Evolutionary conservation across 225 moss, liverwort and hornwort species (phyloP).

Genomic region (Antitrichia curtipendula): DNA sequence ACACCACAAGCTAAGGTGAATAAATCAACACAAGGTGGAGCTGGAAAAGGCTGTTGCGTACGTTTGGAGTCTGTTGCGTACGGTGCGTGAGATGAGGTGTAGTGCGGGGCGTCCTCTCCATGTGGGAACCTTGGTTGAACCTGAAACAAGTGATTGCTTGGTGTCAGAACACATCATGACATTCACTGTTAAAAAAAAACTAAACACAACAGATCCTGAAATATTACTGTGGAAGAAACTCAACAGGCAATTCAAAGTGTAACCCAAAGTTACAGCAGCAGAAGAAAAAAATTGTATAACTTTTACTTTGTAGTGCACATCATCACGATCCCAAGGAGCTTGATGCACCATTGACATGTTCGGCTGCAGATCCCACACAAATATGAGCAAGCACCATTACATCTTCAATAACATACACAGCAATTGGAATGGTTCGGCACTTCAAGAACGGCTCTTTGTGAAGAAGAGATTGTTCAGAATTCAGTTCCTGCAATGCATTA

Average conservation of each 20-base stretch:
- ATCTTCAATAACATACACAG: not conserved
- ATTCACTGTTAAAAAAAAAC: not conserved
- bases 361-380: constrained; percentile 13
- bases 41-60: not conserved
- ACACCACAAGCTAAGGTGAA: not conserved
- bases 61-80: constrained; percentile 40
- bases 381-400: not conserved
- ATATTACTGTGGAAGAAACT: not conserved
- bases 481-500: not conserved
- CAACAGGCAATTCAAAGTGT: not conserved
- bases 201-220: not conserved
- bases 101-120: constrained; percentile 46
- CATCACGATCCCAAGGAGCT: constrained; percentile 56
- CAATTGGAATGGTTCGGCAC: not conserved
- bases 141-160: not conserved
- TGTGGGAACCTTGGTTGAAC: constrained; percentile 30
- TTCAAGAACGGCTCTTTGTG: not conserved
- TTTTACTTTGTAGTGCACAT: constrained; percentile 29
- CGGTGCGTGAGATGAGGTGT: constrained; percentile 42
- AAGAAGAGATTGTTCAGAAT: not conserved
- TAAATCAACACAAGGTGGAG: not conserved
- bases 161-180: not conserved
- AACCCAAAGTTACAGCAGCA: not conserved
- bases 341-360: constrained; percentile 20
- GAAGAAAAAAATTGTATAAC: not conserved